Conservation (phyloP, 2,329 filamentous ascomycete genomes). For the Pseudocercospora fuligena region DNA sequence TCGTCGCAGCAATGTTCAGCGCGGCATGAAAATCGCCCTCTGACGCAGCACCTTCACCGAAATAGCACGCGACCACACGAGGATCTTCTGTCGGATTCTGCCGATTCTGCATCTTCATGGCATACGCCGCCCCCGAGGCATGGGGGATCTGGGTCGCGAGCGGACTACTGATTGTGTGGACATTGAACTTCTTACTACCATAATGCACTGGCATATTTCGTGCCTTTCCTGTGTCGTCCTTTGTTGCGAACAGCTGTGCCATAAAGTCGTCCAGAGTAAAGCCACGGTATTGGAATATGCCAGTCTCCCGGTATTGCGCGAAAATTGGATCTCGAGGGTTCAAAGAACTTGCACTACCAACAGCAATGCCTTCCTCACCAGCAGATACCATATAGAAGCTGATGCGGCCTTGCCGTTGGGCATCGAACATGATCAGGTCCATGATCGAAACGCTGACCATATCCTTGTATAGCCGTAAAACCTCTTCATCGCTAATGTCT, state of each 20-base stretch:
- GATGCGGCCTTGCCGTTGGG: constrained; percentile 89
- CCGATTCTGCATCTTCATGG: constrained; percentile 77
- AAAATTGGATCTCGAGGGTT: constrained; percentile 88
- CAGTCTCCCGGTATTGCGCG: constrained; percentile 91
- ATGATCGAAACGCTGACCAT: constrained; percentile 78
- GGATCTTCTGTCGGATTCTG: constrained; percentile 71
- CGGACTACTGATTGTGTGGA: constrained; percentile 85
- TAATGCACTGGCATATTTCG: constrained; percentile 99
- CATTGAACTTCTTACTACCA: constrained; percentile 79
- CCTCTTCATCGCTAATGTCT: constrained; percentile 68
- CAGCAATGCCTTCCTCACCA: constrained; percentile 90
- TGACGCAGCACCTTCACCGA: constrained; percentile 86
- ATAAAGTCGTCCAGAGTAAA: constrained; percentile 90
- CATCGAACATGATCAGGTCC: constrained; percentile 98
- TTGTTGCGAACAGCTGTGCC: constrained; percentile 91
- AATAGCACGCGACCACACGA: constrained; percentile 80
- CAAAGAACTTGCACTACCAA: constrained; percentile 84
- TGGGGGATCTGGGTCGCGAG: constrained; percentile 89
- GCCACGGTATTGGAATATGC: constrained; percentile 86
- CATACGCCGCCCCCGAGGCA: constrained; percentile 84
- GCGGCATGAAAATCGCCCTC: constrained; percentile 93
- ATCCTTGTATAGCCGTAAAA: constrained; percentile 64
- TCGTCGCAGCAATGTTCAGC: constrained; percentile 86
- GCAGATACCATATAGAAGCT: constrained; percentile 98
- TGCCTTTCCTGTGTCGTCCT: constrained; percentile 76